Percentiles rank a stretch among this genome's conserved stretches.
Conservation (phyloP, 2,329 filamentous ascomycete species). For the Pseudogymnoascus sp. region DNA sequence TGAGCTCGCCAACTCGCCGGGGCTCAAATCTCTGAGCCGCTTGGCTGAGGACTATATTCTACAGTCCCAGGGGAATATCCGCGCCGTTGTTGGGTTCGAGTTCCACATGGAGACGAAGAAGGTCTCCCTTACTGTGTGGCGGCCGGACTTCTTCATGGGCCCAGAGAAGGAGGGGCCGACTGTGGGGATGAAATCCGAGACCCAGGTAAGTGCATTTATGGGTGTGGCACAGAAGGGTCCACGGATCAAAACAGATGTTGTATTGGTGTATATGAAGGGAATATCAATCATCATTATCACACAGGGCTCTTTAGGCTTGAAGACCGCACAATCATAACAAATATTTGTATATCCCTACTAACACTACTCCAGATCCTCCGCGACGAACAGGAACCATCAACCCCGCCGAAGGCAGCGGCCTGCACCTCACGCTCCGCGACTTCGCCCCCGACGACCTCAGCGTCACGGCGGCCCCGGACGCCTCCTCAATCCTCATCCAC, state of each 20-base stretch:
- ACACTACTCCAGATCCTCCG: background rate
- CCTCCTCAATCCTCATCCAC: background rate
- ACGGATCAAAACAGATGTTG: background rate
- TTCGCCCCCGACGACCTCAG: background rate
- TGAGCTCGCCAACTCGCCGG: background rate
- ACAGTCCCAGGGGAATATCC: background rate
- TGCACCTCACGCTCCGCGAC: background rate
- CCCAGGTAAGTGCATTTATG: background rate
- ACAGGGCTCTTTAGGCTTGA: background rate
- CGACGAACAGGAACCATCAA: background rate
- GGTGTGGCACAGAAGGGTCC: background rate
- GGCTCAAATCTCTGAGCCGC: background rate
- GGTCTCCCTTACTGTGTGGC: background rate
- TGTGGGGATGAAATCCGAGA: background rate
- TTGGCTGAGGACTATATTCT: background rate
- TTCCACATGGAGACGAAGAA: background rate
- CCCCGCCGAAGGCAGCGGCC: background rate
- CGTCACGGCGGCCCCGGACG: background rate
- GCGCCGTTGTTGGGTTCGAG: background rate
- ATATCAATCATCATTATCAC: background rate
- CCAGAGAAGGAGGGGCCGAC: background rate
- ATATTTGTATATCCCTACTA: conserved; percentile 21
- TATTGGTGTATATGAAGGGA: background rate
- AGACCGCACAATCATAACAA: background rate
- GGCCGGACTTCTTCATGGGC: background rate